Percentiles rank a stretch among this genome's conserved stretches.
Conservation (phyloP, 768 basidiomycete species). For the Tricholoma flavovirens region DNA sequence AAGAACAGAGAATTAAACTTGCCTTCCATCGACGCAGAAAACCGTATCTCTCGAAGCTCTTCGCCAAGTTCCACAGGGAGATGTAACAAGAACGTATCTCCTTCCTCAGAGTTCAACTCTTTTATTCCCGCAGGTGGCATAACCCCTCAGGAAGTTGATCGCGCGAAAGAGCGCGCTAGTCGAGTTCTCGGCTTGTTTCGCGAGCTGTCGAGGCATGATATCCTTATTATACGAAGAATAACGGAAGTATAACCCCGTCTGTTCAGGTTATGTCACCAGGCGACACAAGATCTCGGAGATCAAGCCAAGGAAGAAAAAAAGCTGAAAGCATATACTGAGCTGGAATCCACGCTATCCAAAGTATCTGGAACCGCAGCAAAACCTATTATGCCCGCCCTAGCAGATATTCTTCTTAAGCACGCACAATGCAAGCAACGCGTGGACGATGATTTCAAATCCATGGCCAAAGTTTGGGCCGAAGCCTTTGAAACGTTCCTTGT, state of each 20-base stretch:
- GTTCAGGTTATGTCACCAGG: slow-evolving; percentile 39
- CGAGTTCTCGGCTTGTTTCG: slow-evolving; percentile 31
- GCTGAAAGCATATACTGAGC: slow-evolving; percentile 41
- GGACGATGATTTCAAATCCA: slow-evolving; percentile 32
- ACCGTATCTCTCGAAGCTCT: not conserved
- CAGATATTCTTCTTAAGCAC: slow-evolving; percentile 38
- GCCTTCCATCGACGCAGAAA: not conserved
- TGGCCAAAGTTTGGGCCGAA: slow-evolving; percentile 42
- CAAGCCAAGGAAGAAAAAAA: slow-evolving; percentile 42
- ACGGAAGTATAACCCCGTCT: slow-evolving; percentile 4
- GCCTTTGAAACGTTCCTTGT: slow-evolving; percentile 36
- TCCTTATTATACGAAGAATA: slow-evolving; percentile 13
- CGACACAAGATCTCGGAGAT: slow-evolving; percentile 36
- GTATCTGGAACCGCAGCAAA: slow-evolving; percentile 37
- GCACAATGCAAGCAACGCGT: slow-evolving; percentile 36
- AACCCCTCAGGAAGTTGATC: not conserved
- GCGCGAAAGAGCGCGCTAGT: slow-evolving; percentile 12
- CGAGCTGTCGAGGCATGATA: slow-evolving; percentile 34
- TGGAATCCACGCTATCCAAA: slow-evolving; percentile 42
- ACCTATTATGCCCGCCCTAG: slow-evolving; percentile 39
- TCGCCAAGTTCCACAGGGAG: not conserved
- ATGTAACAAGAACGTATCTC: not conserved
- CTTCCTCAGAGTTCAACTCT: not conserved
- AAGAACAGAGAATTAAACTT: slow-evolving; percentile 3
- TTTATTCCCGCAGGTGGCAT: not conserved